phyloP scores from a whole-genome alignment of 208 protist species.

The Leptomonas pyrrhocoris region DNA sequence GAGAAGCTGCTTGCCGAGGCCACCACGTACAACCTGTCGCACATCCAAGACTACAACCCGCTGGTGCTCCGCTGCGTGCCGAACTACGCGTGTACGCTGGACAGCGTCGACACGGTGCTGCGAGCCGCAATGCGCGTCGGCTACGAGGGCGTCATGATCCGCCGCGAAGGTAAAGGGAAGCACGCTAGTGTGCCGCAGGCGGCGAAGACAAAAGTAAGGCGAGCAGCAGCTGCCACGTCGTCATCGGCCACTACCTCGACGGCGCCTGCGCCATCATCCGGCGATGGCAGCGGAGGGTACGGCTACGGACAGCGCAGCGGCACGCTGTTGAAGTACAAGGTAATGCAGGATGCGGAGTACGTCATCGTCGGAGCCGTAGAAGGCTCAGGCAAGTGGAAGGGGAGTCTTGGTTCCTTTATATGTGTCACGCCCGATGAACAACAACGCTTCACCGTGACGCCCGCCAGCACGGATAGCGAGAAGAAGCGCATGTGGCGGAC shows the following conservation, averaged over 20 bases:
- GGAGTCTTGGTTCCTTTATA: constrained; percentile 82
- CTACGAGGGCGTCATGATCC: constrained; percentile 89
- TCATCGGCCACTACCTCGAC: not conserved
- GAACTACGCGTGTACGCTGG: constrained; percentile 35
- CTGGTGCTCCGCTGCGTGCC: constrained; percentile 61
- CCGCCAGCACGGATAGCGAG: constrained; percentile 72
- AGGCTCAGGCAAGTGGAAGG: constrained; percentile 85
- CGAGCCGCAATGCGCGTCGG: constrained; percentile 56
- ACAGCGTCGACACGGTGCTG: constrained; percentile 44
- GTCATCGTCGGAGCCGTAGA: constrained; percentile 82
- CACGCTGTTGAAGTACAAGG: constrained; percentile 89
- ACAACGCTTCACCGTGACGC: constrained; percentile 75
- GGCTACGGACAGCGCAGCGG: constrained; percentile 80
- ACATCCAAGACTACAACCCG: constrained; percentile 29
- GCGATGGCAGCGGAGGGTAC: constrained; percentile 49
- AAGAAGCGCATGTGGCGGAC: constrained; percentile 74
- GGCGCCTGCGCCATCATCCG: not conserved
- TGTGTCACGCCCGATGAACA: constrained; percentile 58
- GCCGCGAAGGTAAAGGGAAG: constrained; percentile 39
- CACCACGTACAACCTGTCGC: constrained; percentile 16
- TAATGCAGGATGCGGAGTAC: constrained; percentile 91
- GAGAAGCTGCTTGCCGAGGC: constrained; percentile 29
- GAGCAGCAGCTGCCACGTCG: not conserved
- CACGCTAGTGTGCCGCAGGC: not conserved
- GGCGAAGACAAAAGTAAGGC: constrained; percentile 12